Evolutionary conservation across 2,329 filamentous ascomycete species (phyloP).

Genomic region (Claviceps sp.): DNA sequence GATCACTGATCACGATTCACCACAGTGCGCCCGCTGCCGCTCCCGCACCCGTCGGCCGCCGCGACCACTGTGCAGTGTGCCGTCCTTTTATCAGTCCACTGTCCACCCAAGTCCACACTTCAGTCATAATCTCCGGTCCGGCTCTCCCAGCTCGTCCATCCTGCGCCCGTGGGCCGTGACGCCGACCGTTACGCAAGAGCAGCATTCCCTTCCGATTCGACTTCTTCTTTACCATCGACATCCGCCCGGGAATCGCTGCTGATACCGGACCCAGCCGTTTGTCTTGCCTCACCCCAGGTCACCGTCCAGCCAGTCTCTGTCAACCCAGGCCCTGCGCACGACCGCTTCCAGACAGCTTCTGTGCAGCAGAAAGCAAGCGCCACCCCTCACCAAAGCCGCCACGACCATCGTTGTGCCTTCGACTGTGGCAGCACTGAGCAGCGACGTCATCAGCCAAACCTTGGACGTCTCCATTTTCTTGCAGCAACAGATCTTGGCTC

Average conservation of each 20-base stretch:
- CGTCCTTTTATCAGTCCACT: background rate
- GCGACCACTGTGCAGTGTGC: background rate
- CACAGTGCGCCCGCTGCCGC: constrained; percentile 2
- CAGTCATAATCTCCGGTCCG: constrained; percentile 2
- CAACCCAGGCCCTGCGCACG: background rate
- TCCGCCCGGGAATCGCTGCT: background rate
- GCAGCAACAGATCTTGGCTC: background rate
- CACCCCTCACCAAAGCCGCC: background rate
- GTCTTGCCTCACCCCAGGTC: constrained; percentile 7
- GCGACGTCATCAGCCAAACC: constrained; percentile 3
- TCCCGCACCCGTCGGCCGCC: background rate
- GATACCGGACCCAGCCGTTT: constrained; percentile 7
- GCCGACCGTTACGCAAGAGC: constrained; percentile 7
- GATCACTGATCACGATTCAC: background rate
- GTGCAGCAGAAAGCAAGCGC: constrained; percentile 1
- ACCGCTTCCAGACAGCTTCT: background rate
- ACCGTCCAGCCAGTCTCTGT: constrained; percentile 3
- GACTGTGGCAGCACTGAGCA: background rate
- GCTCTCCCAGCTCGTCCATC: constrained; percentile 4
- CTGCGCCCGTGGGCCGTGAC: constrained; percentile 7
- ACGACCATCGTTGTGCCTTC: background rate
- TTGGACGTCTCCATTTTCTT: background rate
- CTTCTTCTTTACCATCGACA: background rate
- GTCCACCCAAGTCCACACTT: background rate
- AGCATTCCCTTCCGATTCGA: background rate